Evolutionary conservation across 2,329 filamentous ascomycete genomes (phyloP).

Genomic region (Thielaviopsis cerberus): DNA sequence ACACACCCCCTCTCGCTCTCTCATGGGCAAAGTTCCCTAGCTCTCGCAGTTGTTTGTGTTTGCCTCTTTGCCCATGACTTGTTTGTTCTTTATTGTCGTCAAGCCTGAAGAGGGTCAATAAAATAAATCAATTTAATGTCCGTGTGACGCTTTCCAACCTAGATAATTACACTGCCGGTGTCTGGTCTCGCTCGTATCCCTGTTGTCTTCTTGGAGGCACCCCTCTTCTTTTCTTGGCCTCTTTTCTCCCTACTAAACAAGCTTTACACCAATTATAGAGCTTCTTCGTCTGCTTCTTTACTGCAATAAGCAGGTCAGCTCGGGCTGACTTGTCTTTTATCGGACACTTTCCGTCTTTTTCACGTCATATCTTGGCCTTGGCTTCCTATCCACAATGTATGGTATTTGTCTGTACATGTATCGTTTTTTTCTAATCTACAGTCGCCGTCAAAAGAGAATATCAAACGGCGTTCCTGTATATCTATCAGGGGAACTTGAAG

Average conservation of each 20-base stretch:
- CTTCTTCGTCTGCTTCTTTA: neutral
- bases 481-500: no score
- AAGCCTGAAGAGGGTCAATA: neutral
- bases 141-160: neutral
- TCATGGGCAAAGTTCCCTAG: neutral
- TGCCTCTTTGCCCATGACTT: neutral
- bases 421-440: no score
- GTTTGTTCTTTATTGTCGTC: neutral
- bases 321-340: neutral
- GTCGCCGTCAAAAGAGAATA: no score
- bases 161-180: neutral
- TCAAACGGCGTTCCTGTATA: no score
- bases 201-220: neutral
- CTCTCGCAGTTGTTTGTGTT: neutral
- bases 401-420: no score
- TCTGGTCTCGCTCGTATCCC: neutral
- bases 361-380: neutral
- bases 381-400: no score
- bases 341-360: neutral
- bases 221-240: neutral
- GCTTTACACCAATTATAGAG: neutral
- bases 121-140: neutral
- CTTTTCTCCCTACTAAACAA: neutral
- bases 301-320: neutral
- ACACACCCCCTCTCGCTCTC: no score